Conservation (phyloP, 768 basidiomycete genomes). For the Lentinula sp. region DNA sequence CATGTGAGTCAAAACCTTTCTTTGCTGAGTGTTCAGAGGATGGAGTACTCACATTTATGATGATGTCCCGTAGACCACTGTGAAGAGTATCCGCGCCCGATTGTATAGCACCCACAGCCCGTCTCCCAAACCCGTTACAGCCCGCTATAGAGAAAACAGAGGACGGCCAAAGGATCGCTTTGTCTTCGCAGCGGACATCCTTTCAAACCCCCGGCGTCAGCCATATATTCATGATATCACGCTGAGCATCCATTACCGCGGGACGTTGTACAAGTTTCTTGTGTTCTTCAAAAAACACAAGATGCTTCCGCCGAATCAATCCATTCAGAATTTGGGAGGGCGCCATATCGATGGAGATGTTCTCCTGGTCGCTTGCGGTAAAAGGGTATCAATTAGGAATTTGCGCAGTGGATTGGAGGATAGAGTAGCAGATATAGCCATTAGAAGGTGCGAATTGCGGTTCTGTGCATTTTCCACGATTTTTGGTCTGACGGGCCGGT, state of each 20-base stretch:
- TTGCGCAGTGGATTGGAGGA: background rate
- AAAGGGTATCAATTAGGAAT: background rate
- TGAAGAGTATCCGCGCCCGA: background rate
- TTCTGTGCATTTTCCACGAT: background rate
- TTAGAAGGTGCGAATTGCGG: background rate
- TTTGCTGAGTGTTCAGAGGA: background rate
- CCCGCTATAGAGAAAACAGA: background rate
- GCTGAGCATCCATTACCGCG: background rate
- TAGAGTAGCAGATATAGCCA: background rate
- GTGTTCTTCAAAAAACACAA: conserved; percentile 1
- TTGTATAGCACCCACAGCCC: background rate
- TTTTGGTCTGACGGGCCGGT: no score
- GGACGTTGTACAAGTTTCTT: background rate
- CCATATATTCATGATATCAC: background rate
- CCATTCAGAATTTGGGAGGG: background rate
- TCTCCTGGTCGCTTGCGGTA: background rate
- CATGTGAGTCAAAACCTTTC: background rate
- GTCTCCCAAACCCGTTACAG: background rate
- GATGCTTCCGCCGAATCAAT: background rate
- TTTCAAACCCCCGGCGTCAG: background rate
- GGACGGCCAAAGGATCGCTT: background rate
- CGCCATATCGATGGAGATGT: background rate
- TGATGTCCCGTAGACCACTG: background rate
- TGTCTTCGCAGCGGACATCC: background rate
- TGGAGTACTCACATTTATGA: background rate